Conservation (phyloP, 331 rosid species). For the Rhamnella rubrinervis region DNA sequence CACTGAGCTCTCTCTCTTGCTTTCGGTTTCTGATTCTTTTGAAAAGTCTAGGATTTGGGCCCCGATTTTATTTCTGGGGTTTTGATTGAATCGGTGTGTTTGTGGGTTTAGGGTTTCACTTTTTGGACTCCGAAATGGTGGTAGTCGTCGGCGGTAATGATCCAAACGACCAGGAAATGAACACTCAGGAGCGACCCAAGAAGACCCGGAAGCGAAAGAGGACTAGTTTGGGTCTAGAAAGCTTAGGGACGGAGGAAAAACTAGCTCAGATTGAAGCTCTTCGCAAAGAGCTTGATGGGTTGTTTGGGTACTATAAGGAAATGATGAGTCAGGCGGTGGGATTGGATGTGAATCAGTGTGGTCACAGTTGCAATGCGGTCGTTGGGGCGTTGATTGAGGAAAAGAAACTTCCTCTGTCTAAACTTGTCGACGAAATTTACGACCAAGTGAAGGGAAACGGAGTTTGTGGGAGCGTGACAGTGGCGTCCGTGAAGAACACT, state of each 20-base stretch:
- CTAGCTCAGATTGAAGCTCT: conserved; percentile 40
- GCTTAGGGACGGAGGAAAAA: conserved; percentile 43
- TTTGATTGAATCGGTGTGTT: neutral
- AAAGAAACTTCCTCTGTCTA: conserved; percentile 71
- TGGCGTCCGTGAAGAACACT: conserved; percentile 64
- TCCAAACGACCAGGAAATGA: conserved; percentile 26
- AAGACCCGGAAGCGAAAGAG: conserved; percentile 62
- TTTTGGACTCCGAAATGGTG: conserved; percentile 31
- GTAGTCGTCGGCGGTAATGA: conserved; percentile 28
- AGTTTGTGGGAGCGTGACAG: conserved; percentile 43
- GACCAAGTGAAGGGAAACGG: conserved; percentile 35
- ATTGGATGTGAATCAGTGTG: conserved; percentile 39
- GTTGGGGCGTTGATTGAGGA: conserved; percentile 80
- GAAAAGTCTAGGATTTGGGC: neutral
- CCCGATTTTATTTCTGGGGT: neutral
- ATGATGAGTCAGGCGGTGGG: conserved; percentile 36
- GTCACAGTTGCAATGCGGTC: conserved; percentile 37
- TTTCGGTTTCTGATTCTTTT: conserved; percentile 1
- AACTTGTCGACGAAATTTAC: conserved; percentile 60
- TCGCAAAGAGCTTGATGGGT: conserved; percentile 51
- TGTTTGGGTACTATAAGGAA: conserved; percentile 59
- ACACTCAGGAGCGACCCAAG: conserved; percentile 31
- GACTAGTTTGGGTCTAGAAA: conserved; percentile 20
- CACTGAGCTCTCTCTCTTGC: too few species aligned
- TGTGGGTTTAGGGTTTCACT: neutral